Percentiles rank a stretch among this genome's conserved stretches.
phyloP scores from a whole-genome alignment of 1,284 basidiomycete genomes.

The Volvariella volvacea region DNA sequence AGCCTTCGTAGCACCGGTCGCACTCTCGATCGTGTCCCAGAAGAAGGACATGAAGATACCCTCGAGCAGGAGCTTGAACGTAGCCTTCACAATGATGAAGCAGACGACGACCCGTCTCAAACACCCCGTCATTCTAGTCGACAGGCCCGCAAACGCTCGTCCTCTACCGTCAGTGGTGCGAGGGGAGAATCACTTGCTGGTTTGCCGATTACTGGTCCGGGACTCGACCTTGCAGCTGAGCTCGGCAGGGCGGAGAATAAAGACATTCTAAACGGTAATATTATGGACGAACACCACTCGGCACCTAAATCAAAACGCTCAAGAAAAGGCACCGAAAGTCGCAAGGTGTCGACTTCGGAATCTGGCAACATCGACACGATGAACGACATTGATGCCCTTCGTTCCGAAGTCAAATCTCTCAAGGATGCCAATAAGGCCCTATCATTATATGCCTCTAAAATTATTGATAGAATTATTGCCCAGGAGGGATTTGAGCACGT shows the following conservation, averaged over 20 bases:
- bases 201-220: slow-evolving; percentile 78
- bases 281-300: slow-evolving; percentile 45
- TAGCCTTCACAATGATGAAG: slow-evolving; percentile 29
- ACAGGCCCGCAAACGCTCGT: slow-evolving; percentile 46
- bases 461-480: slow-evolving; percentile 91
- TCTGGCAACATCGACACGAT: slow-evolving; percentile 33
- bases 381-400: slow-evolving; percentile 62
- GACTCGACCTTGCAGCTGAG: slow-evolving; percentile 85
- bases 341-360: slow-evolving; percentile 31
- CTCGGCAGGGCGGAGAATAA: slow-evolving; percentile 83
- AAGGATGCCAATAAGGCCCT: slow-evolving; percentile 94
- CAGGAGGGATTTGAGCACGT: slow-evolving; percentile 94
- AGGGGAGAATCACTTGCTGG: slow-evolving; percentile 74
- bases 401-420: slow-evolving; percentile 80
- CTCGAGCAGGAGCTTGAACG: slow-evolving; percentile 29
- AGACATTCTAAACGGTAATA: slow-evolving; percentile 49
- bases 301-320: slow-evolving; percentile 42
- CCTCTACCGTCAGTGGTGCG: slow-evolving; percentile 38
- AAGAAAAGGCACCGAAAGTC: slow-evolving; percentile 43
- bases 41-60: slow-evolving; percentile 35
- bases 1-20: slow-evolving; percentile 53
- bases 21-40: slow-evolving; percentile 50
- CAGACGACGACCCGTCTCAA: slow-evolving; percentile 29
- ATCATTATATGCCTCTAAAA: slow-evolving; percentile 91
- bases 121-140: slow-evolving; percentile 37